phyloP scores from a whole-genome alignment of 352 stramenopile genomes.

The Globisporangium parvum region DNA sequence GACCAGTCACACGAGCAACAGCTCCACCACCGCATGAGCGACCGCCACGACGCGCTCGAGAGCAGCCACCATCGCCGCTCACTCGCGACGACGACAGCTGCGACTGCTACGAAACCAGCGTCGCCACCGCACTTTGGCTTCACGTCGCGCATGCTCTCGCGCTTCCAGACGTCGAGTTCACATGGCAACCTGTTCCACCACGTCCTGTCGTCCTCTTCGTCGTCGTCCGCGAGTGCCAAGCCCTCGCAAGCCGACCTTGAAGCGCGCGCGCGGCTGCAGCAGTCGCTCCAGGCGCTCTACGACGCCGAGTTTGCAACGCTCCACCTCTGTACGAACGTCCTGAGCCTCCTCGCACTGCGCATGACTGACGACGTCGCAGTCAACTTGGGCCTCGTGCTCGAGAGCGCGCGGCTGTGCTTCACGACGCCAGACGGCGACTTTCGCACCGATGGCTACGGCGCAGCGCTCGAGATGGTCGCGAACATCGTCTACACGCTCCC shows the following conservation, averaged over 20 bases:
- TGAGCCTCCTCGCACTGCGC: conserved; percentile 56
- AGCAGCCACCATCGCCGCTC: not conserved
- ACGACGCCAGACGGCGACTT: conserved; percentile 62
- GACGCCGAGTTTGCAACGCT: conserved; percentile 56
- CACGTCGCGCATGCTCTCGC: conserved; percentile 71
- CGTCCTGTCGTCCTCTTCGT: conserved; percentile 27
- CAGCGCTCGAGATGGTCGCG: conserved; percentile 60
- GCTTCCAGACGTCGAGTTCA: conserved; percentile 40
- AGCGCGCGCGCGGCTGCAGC: conserved; percentile 27
- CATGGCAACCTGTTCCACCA: conserved; percentile 57
- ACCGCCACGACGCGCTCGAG: not conserved
- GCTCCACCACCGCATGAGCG: not conserved
- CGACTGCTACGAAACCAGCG: conserved; percentile 4
- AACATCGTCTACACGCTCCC: conserved; percentile 31
- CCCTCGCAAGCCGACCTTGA: conserved; percentile 7
- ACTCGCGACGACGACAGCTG: not conserved
- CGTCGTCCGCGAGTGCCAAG: conserved; percentile 8
- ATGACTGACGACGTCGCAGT: conserved; percentile 30
- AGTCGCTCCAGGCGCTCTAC: conserved; percentile 45
- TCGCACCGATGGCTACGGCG: conserved; percentile 50
- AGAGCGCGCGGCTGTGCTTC: conserved; percentile 36
- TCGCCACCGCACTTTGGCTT: conserved; percentile 39
- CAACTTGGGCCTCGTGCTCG: conserved; percentile 30
- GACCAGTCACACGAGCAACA: not conserved
- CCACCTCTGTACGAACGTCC: conserved; percentile 41